Conservation (phyloP, 139 green algal species). For the Haematococcus lacustris region DNA sequence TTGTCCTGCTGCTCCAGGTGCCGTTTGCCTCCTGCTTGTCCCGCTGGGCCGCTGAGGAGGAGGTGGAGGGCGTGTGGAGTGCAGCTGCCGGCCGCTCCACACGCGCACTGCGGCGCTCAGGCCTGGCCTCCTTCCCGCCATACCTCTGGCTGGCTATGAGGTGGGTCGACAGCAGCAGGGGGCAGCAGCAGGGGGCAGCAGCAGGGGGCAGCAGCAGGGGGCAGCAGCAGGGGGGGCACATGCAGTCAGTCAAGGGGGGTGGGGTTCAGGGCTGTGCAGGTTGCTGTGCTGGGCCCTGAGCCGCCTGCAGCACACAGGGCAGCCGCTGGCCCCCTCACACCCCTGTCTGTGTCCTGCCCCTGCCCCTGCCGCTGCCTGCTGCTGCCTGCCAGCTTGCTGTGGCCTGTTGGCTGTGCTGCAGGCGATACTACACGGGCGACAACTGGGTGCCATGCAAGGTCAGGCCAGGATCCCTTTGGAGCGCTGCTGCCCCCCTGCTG, state of each 20-base stretch:
- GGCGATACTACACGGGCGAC: conserved; percentile 54
- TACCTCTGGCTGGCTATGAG: conserved; percentile 69
- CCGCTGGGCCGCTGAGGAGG: conserved; percentile 42
- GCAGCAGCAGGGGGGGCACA: too few relatives aligned
- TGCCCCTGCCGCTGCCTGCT: neutral
- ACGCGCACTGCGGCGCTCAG: conserved; percentile 41
- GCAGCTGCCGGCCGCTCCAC: conserved; percentile 50
- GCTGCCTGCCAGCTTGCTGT: too few relatives aligned
- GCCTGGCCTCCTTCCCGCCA: conserved; percentile 79
- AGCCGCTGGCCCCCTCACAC: neutral
- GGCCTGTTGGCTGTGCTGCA: too few relatives aligned
- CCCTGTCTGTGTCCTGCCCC: neutral
- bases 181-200: too few relatives aligned
- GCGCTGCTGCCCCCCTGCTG: neutral
- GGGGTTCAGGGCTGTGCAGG: neutral
- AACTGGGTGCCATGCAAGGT: conserved; percentile 88
- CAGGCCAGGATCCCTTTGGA: neutral
- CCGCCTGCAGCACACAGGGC: neutral
- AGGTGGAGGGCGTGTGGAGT: conserved; percentile 78
- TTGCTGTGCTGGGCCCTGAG: neutral
- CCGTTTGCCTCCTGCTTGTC: conserved; percentile 82
- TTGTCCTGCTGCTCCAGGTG: conserved; percentile 43
- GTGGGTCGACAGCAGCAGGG: too few relatives aligned
- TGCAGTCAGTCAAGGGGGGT: neutral
- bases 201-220: too few relatives aligned